Percentiles rank a stretch among this genome's conserved stretches.
phyloP scores from a whole-genome alignment of 768 basidiomycete species.

The Imleria badia region DNA sequence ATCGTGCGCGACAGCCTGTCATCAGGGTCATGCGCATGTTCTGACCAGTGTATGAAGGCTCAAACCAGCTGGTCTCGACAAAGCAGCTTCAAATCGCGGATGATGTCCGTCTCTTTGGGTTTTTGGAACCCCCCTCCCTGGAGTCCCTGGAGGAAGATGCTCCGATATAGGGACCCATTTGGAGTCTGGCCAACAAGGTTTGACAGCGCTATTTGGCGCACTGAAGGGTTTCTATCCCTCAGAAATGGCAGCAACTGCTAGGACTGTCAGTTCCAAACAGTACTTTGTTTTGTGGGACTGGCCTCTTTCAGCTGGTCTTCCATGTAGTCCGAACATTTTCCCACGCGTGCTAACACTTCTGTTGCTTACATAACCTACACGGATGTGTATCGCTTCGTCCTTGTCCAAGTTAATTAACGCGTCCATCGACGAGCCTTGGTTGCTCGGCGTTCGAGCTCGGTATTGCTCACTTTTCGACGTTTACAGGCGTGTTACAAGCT shows the following conservation, averaged over 20 bases:
- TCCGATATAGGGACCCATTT: conserved; percentile 64
- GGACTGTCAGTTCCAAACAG: conserved; percentile 8
- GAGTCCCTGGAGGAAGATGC: conserved; percentile 70
- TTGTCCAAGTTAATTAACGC: conserved; percentile 19
- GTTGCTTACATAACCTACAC: conserved; percentile 23
- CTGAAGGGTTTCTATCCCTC: conserved; percentile 83
- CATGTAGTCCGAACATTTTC: conserved; percentile 25
- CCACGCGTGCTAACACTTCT: conserved; percentile 11
- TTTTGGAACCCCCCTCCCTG: conserved; percentile 57
- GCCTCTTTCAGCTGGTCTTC: conserved; percentile 43
- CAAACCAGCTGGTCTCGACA: conserved; percentile 82
- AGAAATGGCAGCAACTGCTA: conserved; percentile 81
- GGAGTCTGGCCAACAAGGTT: conserved; percentile 82
- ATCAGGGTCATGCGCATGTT: conserved; percentile 16
- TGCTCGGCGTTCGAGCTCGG: background rate
- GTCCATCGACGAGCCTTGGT: conserved; percentile 11
- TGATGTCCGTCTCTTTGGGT: conserved; percentile 60
- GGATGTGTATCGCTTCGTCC: background rate
- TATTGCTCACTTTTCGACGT: background rate
- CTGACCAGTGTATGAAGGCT: conserved; percentile 31
- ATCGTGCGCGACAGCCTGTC: conserved; percentile 86
- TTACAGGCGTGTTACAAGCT: background rate
- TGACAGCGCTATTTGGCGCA: conserved; percentile 80
- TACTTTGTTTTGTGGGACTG: conserved; percentile 3
- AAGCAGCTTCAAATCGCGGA: conserved; percentile 80